Evolutionary conservation across 1,284 basidiomycete genomes (phyloP), one percentile per base, ranked within the genome.

Genomic region (Boletus subluridellus): DNA sequence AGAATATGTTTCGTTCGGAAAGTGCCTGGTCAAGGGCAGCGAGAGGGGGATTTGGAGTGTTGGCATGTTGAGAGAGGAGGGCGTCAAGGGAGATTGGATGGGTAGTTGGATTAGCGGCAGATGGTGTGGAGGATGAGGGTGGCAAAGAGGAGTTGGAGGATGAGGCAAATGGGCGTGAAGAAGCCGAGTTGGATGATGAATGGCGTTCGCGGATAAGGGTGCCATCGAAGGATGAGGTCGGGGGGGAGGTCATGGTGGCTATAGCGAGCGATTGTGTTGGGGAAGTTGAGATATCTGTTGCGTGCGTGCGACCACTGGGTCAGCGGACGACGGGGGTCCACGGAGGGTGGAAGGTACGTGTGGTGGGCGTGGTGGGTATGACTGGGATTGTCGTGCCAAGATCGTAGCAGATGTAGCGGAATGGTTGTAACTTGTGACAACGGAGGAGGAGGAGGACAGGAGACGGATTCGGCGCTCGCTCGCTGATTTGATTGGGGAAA

Each of bases 11-110:
- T 63, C 92, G 83, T 68, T 95, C 92, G 15, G 80, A 78, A 30
- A 94, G 78, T 5, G 86, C 82, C 58, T 85, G 80, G 32, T 92
- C 89, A 37, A 95, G 80, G 5, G 92, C 90, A 47, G 84, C 83
- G 8, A 81, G 73, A 57, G 78, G 75, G 26, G 89, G 85, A 71
- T 87, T 79, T 32, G 78, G 66, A 0, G 83, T 73, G 28, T 69
- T 65, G 3, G 80, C 78, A 61, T 89, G 79, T 4, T 77, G 73
- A 32, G 78, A 74, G 57, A 91, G 78, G 52, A 89, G 77, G 26
- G 78, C 68, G 3, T 88, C 84, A 49, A 83, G 69, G 6, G 86
- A 78, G 58, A 86, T 69, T 7, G 71, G 73, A 81, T 68, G 32
- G 63, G 73, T 68, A 32, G 71, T 69, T 24, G 71, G 69, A 32